phyloP scores from a whole-genome alignment of 208 protist genomes.

The Leishmania tropica region DNA sequence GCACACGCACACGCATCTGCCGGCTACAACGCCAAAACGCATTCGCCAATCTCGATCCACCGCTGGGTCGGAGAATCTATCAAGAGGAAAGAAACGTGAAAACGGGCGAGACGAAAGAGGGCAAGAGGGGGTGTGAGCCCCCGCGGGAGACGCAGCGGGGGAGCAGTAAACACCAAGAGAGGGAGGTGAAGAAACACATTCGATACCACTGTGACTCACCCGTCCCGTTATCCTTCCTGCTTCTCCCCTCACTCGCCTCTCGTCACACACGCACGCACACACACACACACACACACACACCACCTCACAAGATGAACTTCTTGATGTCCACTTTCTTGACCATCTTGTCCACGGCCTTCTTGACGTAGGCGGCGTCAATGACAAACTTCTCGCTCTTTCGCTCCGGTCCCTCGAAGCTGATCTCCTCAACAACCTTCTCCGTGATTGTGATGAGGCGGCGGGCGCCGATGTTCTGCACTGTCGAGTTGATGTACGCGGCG shows the following conservation, averaged over 20 bases:
- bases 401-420: slow-evolving; percentile 93
- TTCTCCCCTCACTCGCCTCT: neutral
- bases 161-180: neutral
- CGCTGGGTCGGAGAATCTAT: neutral
- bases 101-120: neutral
- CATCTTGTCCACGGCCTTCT: slow-evolving; percentile 88
- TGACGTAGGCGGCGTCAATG: slow-evolving; percentile 91
- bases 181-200: neutral
- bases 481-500: slow-evolving; percentile 95
- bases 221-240: neutral
- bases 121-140: neutral
- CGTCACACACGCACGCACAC: neutral
- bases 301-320: slow-evolving; percentile 88
- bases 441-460: slow-evolving; percentile 97
- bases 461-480: slow-evolving; percentile 98
- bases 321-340: slow-evolving; percentile 94
- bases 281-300: neutral
- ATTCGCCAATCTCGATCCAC: neutral
- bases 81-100: neutral
- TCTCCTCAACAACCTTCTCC: slow-evolving; percentile 97
- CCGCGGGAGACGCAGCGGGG: neutral
- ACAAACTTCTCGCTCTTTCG: slow-evolving; percentile 81
- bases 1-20: slow-evolving; percentile 5
- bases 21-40: neutral
- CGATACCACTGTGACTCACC: neutral